phyloP scores from a whole-genome alignment of 768 basidiomycete species.

The Tremella yokohamensis region DNA sequence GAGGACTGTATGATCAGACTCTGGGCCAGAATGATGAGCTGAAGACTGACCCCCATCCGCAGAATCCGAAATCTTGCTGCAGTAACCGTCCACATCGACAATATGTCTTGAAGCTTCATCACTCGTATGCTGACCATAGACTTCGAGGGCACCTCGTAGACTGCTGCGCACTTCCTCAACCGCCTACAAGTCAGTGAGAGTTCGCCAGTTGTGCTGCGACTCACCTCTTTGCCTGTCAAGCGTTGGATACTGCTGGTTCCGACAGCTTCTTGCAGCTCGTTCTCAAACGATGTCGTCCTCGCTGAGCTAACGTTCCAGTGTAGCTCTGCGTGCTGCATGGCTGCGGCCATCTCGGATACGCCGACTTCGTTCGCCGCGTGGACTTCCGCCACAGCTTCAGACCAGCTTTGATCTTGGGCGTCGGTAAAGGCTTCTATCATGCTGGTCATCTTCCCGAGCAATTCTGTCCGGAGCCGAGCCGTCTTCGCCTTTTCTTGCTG shows the following conservation, averaged over 20 bases:
- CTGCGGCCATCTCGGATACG: constrained; percentile 57
- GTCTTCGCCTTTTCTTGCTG: constrained; percentile 65
- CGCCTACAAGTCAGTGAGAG: constrained; percentile 13
- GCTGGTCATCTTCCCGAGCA: constrained; percentile 70
- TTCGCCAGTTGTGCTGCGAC: neutral
- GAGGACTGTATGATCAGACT: neutral
- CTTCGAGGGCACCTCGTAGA: too few species aligned
- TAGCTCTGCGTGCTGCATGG: constrained; percentile 51
- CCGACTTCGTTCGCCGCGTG: constrained; percentile 60
- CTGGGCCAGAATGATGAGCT: too few species aligned
- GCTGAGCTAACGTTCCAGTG: constrained; percentile 54
- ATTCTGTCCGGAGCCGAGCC: constrained; percentile 65
- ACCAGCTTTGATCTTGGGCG: constrained; percentile 65
- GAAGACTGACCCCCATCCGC: too few species aligned
- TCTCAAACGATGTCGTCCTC: constrained; percentile 56
- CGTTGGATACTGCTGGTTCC: constrained; percentile 21
- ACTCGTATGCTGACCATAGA: too few species aligned
- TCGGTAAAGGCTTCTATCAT: constrained; percentile 68
- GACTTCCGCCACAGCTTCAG: constrained; percentile 59
- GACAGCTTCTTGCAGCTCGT: constrained; percentile 41
- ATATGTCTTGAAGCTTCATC: too few species aligned
- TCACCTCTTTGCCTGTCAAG: constrained; percentile 22
- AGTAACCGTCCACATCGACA: too few species aligned
- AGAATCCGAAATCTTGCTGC: too few species aligned
- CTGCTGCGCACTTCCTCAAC: constrained; percentile 12